These are phyloP conservation scores for Colletotrichum eremochloae DNA, from an alignment of 2,329 filamentous ascomycete species.

Conservation along the genomic window DNA sequence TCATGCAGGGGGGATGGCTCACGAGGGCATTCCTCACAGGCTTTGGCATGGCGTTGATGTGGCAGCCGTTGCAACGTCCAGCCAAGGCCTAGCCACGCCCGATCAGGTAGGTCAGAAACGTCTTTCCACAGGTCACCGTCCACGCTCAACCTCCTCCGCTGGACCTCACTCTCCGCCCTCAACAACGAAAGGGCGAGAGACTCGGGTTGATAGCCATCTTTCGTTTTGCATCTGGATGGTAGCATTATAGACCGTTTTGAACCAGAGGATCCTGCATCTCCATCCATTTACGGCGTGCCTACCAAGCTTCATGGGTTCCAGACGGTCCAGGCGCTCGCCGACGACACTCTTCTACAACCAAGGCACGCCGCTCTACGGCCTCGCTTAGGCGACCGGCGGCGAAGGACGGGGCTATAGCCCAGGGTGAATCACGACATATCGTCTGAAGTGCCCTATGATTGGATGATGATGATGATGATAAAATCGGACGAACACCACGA, in stretches of 20 bases:
- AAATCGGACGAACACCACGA: background rate
- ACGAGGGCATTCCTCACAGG: background rate
- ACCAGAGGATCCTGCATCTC: background rate
- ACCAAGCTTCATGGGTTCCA: background rate
- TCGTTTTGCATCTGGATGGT: background rate
- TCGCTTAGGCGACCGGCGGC: background rate
- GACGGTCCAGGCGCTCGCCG: background rate
- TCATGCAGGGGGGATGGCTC: background rate
- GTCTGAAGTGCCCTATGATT: background rate
- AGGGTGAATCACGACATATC: background rate
- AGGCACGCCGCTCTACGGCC: background rate
- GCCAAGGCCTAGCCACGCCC: background rate
- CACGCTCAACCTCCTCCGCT: background rate
- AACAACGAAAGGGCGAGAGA: background rate
- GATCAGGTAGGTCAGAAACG: background rate
- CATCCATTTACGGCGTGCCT: background rate
- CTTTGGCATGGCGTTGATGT: background rate
- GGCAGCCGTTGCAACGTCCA: background rate
- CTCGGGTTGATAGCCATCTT: background rate
- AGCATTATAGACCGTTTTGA: background rate
- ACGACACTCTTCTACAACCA: background rate
- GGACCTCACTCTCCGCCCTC: background rate
- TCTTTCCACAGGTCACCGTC: background rate
- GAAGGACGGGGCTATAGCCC: too few relatives aligned
- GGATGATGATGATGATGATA: background rate